phyloP scores from a whole-genome alignment of 1,139 yeast species.

The Zygoascus sp. region DNA sequence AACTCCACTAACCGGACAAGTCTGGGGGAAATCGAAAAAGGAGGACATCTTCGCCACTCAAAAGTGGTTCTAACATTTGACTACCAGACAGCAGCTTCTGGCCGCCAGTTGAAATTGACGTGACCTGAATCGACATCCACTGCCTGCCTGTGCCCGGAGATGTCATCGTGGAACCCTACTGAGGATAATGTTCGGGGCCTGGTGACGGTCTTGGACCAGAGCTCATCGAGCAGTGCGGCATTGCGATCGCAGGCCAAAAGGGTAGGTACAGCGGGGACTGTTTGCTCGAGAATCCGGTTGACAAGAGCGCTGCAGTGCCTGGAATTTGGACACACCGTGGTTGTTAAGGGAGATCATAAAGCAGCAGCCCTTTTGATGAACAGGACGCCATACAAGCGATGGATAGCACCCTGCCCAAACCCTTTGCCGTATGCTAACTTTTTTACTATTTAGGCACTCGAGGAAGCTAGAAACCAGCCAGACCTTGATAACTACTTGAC shows the following conservation, averaged over 20 bases:
- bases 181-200: constrained; percentile 57
- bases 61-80: neutral
- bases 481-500: constrained; percentile 78
- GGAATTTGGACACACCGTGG: too few relatives aligned
- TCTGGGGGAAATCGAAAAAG: neutral
- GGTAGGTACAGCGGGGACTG: constrained; percentile 17
- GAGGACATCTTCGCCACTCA: neutral
- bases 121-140: neutral
- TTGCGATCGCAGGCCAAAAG: constrained; percentile 52
- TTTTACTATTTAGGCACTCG: constrained; percentile 44
- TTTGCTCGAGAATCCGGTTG: neutral
- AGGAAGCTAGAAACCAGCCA: constrained; percentile 61
- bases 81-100: neutral
- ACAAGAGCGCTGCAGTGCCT: neutral
- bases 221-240: constrained; percentile 53
- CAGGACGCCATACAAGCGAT: too few relatives aligned
- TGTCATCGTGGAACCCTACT: constrained; percentile 56
- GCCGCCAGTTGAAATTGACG: neutral
- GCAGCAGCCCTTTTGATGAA: too few relatives aligned
- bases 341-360: too few relatives aligned
- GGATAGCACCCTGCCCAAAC: neutral
- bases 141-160: constrained; percentile 5
- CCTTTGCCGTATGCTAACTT: neutral
- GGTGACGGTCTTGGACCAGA: constrained; percentile 57
- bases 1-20: neutral